Conservation (phyloP, 129 eudicot species). For the Artemisia argyi region DNA sequence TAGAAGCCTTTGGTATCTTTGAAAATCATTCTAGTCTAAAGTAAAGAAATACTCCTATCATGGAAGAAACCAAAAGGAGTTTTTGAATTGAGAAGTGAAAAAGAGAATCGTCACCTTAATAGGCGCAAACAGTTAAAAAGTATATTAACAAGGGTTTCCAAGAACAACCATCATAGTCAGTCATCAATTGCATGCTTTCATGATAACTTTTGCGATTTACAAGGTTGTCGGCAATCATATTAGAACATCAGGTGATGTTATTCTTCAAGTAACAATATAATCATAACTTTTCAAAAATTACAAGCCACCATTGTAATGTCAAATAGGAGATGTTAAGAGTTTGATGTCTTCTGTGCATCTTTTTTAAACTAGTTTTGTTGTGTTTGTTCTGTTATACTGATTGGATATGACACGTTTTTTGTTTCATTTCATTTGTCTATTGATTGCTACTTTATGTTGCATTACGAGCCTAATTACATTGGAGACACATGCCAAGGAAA, state of each 20-base stretch:
- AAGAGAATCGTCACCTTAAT: constrained; percentile 24
- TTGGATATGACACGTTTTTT: not conserved
- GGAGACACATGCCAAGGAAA: constrained; percentile 10
- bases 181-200: not conserved
- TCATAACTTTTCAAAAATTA: not conserved
- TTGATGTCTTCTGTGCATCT: not conserved
- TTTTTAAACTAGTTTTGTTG: not conserved
- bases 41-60: constrained; percentile 18
- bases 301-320: not conserved
- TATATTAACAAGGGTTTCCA: constrained; percentile 13
- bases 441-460: not conserved
- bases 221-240: constrained; percentile 16
- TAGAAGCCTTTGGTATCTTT: constrained; percentile 22
- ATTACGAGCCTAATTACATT: constrained; percentile 1
- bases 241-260: not conserved
- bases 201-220: constrained; percentile 12
- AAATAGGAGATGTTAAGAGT: not conserved
- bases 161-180: constrained; percentile 16
- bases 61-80: constrained; percentile 17
- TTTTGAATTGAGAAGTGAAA: constrained; percentile 17
- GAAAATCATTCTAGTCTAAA: constrained; percentile 24
- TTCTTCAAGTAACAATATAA: not conserved
- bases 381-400: not conserved
- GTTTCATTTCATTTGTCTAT: too few species aligned
- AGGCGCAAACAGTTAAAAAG: constrained; percentile 20